These are phyloP conservation scores for Parastagonospora avenae DNA, from an alignment of 2,329 filamentous ascomycete species.

Conservation along the genomic window DNA sequence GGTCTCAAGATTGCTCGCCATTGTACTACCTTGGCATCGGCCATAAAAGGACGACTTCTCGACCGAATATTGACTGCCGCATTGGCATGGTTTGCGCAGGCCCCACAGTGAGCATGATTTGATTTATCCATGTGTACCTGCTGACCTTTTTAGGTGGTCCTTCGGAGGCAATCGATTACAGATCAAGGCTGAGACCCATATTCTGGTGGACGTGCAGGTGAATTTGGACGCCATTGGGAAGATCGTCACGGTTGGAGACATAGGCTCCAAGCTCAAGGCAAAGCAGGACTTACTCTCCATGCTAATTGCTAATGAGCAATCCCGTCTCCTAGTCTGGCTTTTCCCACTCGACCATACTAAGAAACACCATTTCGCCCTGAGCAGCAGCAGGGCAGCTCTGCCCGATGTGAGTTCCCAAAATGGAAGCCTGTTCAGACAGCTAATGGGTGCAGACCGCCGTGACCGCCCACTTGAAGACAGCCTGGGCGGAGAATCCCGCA, in stretches of 20 bases:
- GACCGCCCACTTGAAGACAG: slow-evolving; percentile 72
- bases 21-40: slow-evolving; percentile 67
- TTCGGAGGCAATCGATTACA: slow-evolving; percentile 94
- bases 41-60: slow-evolving; percentile 80
- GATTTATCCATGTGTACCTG: slow-evolving; percentile 12
- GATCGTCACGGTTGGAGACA: slow-evolving; percentile 56
- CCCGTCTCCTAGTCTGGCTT: slow-evolving; percentile 86
- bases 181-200: slow-evolving; percentile 86
- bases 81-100: slow-evolving; percentile 83
- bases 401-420: slow-evolving; percentile 41
- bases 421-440: slow-evolving; percentile 1
- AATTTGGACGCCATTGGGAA: slow-evolving; percentile 68
- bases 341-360: slow-evolving; percentile 73
- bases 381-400: slow-evolving; percentile 49
- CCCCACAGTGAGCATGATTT: slow-evolving; percentile 63
- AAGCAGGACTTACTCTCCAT: slow-evolving; percentile 85
- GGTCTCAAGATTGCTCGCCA: slow-evolving; percentile 77
- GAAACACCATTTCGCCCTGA: slow-evolving; percentile 56
- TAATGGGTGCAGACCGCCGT: slow-evolving; percentile 57
- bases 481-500: slow-evolving; percentile 84
- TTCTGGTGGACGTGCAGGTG: slow-evolving; percentile 75
- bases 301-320: slow-evolving; percentile 83
- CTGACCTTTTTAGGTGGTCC: slow-evolving; percentile 68
- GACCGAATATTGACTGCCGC: slow-evolving; percentile 86
- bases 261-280: slow-evolving; percentile 68